A percentile compares a stretch with the other conserved stretches of the same genome.
phyloP scores from a whole-genome alignment of 441 rosid species.

The Populus hybrid region DNA sequence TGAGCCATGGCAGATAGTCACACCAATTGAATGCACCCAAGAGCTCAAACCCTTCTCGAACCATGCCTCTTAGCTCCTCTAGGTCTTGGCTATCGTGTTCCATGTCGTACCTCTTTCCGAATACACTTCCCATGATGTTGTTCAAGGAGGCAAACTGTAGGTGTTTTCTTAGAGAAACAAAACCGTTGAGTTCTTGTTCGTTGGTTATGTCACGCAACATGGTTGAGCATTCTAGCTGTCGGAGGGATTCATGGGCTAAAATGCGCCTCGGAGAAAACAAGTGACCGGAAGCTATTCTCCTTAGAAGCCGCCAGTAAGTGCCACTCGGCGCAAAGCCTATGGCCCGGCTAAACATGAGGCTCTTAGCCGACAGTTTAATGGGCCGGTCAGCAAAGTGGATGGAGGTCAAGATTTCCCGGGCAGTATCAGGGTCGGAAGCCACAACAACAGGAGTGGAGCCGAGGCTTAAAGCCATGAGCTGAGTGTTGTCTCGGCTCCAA shows the following conservation, averaged over 20 bases:
- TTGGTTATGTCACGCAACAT: slow-evolving; percentile 38
- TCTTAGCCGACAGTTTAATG: slow-evolving; percentile 42
- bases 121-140: slow-evolving; percentile 78
- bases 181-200: slow-evolving; percentile 35
- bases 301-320: slow-evolving; percentile 45
- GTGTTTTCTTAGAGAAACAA: slow-evolving; percentile 46
- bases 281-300: slow-evolving; percentile 48
- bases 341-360: slow-evolving; percentile 57
- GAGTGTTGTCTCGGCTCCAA: slow-evolving; percentile 14
- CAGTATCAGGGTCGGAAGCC: slow-evolving; percentile 38
- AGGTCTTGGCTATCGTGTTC: slow-evolving; percentile 27
- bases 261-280: slow-evolving; percentile 42
- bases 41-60: slow-evolving; percentile 72
- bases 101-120: slow-evolving; percentile 58
- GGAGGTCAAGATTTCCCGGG: slow-evolving; percentile 47
- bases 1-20: slow-evolving; percentile 64
- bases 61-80: slow-evolving; percentile 47
- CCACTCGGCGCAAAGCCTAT: slow-evolving; percentile 58
- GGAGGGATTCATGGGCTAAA: slow-evolving; percentile 34
- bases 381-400: slow-evolving; percentile 51
- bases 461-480: slow-evolving; percentile 57
- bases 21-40: slow-evolving; percentile 78
- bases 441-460: slow-evolving; percentile 47
- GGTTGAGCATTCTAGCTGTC: slow-evolving; percentile 41
- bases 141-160: slow-evolving; percentile 71